Base-by-base conservation (phyloP, 495 filamentous ascomycete species). In the Hypoxylon crocopeplum region DNA sequence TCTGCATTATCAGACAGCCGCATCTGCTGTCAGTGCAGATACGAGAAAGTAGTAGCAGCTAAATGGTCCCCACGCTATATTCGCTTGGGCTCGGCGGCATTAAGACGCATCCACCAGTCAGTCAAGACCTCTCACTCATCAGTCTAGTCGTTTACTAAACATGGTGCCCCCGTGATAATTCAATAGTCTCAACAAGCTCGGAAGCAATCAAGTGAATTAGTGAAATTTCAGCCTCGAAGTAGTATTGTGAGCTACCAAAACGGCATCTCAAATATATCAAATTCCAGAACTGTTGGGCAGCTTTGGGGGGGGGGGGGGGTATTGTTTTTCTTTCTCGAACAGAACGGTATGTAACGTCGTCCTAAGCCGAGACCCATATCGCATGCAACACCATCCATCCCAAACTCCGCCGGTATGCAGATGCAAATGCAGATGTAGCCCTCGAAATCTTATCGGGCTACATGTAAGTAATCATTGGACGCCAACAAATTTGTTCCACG, bases 11-110 rank as follows among this genome's bases (percentile, higher is more conserved):
- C 60, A 59, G 49, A 64, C 36, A 47, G 47, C 53, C 54, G 60
- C 60, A 58, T 54, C 29, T 52, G 60, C 44, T 64, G 60, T 64
- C 60, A 49, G 48, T 64, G 60, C 60, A 64, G 60, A 64, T 64
- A 64, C 60, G 60, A 64, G 60, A 59, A 63, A 38, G 44, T 36
- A 52, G 48, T 16, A 36, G 42, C 16, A 40, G 25, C 22, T 21
- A n/a, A n/a, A n/a, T n/a, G n/a, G n/a, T 27, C 15, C 40, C 47
- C 25, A 33, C 53, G 48, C 59, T 53, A 62, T 50, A 30, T 29
- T 62, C 50, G 50, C 51, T 47, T 48, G 42, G 20, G 19, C 36
- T 48, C 27, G 52, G 46, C 32, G 34, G 20, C 24, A 40, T 56
- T 39, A 11, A 44, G 19, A 10, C 29, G 38, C 22, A 29, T 32